Evolutionary conservation across 345 rosid genomes (phyloP), one percentile per base, ranked within the genome.

Genomic region (Populus deltoides): DNA sequence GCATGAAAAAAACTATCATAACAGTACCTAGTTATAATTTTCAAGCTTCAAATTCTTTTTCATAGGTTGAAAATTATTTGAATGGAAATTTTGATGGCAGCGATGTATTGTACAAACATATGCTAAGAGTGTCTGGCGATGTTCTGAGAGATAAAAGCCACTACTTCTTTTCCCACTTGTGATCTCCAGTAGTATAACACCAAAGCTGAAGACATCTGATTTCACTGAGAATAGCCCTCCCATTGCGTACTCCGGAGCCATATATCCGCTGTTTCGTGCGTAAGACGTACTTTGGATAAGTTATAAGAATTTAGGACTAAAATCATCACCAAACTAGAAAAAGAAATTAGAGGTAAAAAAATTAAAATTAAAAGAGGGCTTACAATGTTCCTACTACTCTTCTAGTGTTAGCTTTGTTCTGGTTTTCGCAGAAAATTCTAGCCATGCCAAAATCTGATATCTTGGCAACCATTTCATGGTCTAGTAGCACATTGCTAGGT

Each of bases 361-460:
- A 70, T n/a, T n/a, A 43, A 4, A 17, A 33, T 33, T 33, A 33
- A 33, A 33, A 33, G 15, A 10, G 24, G 8, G 39, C 87, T 80
- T 65, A 86, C 87, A 11, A 53, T 43, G 84, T 82, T 36, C 89
- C 86, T 1, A 63, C 84, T 3, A 80, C 77, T 55, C 77, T 80
- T 17, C 65, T 84, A 0, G 87, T 79, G n/a, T 78, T 78, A 29
- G 79, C 81, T 13, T 66, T 43, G 41, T 65, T 68, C 53, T 86
- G 85, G 63, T 82, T 74, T 61, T 68, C 69, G 0, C 45, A 51
- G 41, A 88, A 82, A 33, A 82, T 71, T 20, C 81, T 86, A 0
- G 89, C 90, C 86, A 86, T 80, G 27, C 90, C 86, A 2, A 86
- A 88, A 62, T 88, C 90, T 22, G 90, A 84, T 59, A 89, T 89